Percentiles rank a stretch among this genome's conserved stretches.
Conservation (phyloP, 345 rosid genomes). For the Salix udensis region DNA sequence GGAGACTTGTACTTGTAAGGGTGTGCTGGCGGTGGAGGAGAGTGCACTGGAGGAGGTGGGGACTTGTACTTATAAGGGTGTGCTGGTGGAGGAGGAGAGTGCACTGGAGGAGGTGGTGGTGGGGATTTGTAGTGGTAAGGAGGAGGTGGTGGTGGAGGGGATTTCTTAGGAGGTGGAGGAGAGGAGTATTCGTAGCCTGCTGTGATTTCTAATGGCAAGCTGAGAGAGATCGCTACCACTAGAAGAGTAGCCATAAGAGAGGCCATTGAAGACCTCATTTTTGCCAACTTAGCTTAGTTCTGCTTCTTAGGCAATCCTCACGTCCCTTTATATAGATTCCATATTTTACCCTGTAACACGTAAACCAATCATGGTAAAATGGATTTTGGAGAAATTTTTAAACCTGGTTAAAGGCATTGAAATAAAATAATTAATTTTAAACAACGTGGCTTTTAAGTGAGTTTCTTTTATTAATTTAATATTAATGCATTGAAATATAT, state of each 20-base stretch:
- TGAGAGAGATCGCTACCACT: conserved; percentile 40
- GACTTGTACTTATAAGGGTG: conserved; percentile 3
- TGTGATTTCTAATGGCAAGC: conserved; percentile 36
- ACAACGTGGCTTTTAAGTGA: neutral
- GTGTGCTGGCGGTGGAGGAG: neutral
- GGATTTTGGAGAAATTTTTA: neutral
- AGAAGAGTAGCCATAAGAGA: conserved; percentile 45
- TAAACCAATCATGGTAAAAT: conserved; percentile 15
- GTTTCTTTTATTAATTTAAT: neutral
- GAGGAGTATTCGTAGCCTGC: conserved; percentile 43
- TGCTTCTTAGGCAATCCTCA: conserved; percentile 26
- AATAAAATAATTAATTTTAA: neutral
- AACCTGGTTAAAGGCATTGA: neutral
- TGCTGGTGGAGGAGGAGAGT: neutral
- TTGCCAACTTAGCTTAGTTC: conserved; percentile 11
- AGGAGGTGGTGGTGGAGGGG: conserved; percentile 31
- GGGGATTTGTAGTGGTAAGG: conserved; percentile 16
- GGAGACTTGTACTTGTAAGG: neutral
- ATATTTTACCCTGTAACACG: conserved; percentile 7
- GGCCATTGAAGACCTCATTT: conserved; percentile 53
- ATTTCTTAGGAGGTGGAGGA: conserved; percentile 30
- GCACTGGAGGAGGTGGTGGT: conserved; percentile 11
- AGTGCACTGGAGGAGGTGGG: neutral
- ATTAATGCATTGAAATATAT: too few species aligned
- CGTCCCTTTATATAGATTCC: conserved; percentile 56